Percentiles rank a stretch among this genome's conserved stretches.
These are phyloP conservation scores for Malassezia sympodialis DNA, from an alignment of 1,284 basidiomycete species.

Conservation along the genomic window DNA sequence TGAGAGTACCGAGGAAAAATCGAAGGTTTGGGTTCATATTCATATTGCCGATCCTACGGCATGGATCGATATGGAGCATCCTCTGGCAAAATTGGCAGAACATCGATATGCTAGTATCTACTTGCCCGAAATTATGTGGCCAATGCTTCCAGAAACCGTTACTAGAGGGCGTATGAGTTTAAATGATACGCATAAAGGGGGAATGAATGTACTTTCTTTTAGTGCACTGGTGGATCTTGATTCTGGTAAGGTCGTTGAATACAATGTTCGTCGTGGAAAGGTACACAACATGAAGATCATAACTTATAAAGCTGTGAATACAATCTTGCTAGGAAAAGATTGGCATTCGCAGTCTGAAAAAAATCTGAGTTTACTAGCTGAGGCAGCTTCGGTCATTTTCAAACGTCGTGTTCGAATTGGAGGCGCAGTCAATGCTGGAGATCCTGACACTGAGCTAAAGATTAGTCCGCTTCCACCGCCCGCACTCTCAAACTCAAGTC, in stretches of 20 bases:
- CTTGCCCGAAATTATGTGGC: conserved; percentile 28
- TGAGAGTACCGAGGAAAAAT: conserved; percentile 44
- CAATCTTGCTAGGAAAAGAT: not conserved
- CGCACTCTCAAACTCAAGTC: not conserved
- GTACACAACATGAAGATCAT: conserved; percentile 61
- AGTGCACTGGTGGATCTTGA: conserved; percentile 60
- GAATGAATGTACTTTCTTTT: conserved; percentile 60
- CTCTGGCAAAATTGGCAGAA: conserved; percentile 51
- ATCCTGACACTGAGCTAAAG: not conserved
- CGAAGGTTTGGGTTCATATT: conserved; percentile 66
- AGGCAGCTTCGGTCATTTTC: not conserved
- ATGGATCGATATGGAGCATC: conserved; percentile 59
- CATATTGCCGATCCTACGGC: conserved; percentile 90
- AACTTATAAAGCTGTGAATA: conserved; percentile 61
- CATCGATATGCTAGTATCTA: conserved; percentile 30
- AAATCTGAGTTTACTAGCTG: not conserved
- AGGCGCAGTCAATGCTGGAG: conserved; percentile 1
- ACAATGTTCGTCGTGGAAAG: conserved; percentile 61
- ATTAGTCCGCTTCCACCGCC: conserved; percentile 8
- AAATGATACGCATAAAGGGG: not conserved
- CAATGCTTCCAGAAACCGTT: conserved; percentile 54
- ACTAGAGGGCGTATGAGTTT: conserved; percentile 17
- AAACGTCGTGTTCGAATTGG: conserved; percentile 6
- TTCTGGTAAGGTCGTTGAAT: conserved; percentile 61
- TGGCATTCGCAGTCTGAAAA: not conserved